Base-by-base conservation (phyloP, 2,329 filamentous ascomycete species). In the Decorospora gaudefroyi region DNA sequence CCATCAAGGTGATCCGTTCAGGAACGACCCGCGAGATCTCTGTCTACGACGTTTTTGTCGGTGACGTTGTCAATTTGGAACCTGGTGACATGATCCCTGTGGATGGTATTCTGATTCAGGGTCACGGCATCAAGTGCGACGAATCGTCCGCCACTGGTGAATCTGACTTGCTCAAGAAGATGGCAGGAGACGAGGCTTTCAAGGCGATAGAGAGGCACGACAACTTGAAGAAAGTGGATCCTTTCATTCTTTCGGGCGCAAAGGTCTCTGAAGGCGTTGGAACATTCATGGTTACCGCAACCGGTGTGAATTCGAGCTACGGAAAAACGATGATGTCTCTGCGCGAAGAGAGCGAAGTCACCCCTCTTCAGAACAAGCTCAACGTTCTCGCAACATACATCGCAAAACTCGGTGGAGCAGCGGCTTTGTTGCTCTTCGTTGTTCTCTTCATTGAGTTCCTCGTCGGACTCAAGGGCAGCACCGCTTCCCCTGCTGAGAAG, bases 361-460 rank as follows among this genome's bases (percentile, higher is more conserved):
- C 88, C 1, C 88, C 88, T 3, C 70, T 92, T 6, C 88, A 92
- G 67, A 84, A 80, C 2, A 91, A 90, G 68, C 75, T 92, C 46
- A 90, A 90, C 54, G 77, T 83, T 3, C 76, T 92, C 12, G 88
- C 88, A 5, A 87, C 89, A 59, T 87, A 90, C 61, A 90, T 92
- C 57, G 85, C 85, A n/a, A 87, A 87, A 62, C 77, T 87, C 28
- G 85, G 85, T 70, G 89, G 88, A 66, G 83, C 81, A 48, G 88
- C 90, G 34, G 89, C 87, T 53, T 75, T 93, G 10, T 70, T 91
- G 7, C 77, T 96, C 32, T 96, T 96, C 72, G 78, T 92, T 32
- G 86, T 95, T 31, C 78, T 96, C 10, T 82, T 96, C 62, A 91
- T 96, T 73, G 82, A 90, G 60, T 96, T 95, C 65, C 76, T 93